Base-by-base conservation (phyloP, 2,329 filamentous ascomycete species). In the Venturia aucupariae region DNA sequence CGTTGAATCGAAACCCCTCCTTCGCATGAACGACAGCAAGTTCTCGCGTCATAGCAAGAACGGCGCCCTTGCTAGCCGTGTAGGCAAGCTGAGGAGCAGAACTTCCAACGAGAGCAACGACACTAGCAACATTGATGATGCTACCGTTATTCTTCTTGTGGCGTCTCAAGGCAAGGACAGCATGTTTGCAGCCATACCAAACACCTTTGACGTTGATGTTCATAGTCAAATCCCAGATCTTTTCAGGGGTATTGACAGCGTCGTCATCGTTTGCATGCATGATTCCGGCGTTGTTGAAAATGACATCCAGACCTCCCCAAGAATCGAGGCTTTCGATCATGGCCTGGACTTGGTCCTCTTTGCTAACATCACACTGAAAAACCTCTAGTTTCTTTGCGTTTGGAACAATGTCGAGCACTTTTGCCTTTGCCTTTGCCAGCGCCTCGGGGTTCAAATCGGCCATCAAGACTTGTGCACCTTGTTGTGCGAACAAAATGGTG, bases 251-350 rank as follows among this genome's bases (percentile, higher is more conserved):
- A 74, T 88, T 84, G 74, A 95, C 80, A 60, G 92, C 91, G 75
- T 76, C 74, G 44, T 77, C 79, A 67, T 81, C 79, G 65, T 88
- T 82, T 60, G 86, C 87, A 79, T 96, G 92, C 92, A 97, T 97
- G 76, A 97, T 97, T 64, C 92, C 92, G 30, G 92, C 92, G 75
- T 97, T 97, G 85, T 97, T 97, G 86, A 96, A 97, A 71, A 96
- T 90, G 73, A 96, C 81, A 75, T 97, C 92, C 3, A 94, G 78
- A 55, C 92, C 92, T 72, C 92, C 92, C 89, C 90, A 95, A 65
- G 84, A 74, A 76, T 97, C 92, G 65, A 93, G 79, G 11, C 83
- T 78, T 69, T 90, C 88, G 62, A 96, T 81, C 74, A 89, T 85
- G 64, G 86, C 85, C 72, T 91, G 79, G 39, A 97, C 86, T 65